Percentiles rank a stretch among this genome's conserved stretches.
These are phyloP conservation scores for Coemansia erecta DNA, from an alignment of 192 early-diverging fungal species.

Conservation along the genomic window DNA sequence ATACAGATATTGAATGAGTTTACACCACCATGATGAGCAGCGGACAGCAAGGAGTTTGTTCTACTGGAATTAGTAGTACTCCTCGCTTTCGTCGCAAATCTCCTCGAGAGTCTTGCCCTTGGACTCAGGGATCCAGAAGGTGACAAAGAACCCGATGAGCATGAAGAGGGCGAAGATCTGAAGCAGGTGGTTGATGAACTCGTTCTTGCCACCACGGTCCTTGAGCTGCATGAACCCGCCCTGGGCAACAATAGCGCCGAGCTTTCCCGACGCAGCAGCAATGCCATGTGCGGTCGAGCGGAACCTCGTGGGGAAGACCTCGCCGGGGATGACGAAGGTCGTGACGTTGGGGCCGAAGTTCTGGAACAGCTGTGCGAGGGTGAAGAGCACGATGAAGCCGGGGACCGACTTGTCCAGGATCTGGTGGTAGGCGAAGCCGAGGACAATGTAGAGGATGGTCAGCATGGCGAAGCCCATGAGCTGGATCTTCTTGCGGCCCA, in stretches of 20 bases:
- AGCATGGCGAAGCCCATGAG: constrained; percentile 82
- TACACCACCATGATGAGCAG: too few species aligned
- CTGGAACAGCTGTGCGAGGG: constrained; percentile 75
- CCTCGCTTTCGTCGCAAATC: constrained; percentile 46
- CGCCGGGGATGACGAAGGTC: constrained; percentile 81
- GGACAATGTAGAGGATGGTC: constrained; percentile 69
- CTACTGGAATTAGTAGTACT: constrained; percentile 25
- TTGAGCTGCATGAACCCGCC: constrained; percentile 69
- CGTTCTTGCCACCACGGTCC: constrained; percentile 66
- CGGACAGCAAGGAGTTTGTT: too few species aligned
- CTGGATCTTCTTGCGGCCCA: constrained; percentile 93
- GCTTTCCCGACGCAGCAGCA: constrained; percentile 74
- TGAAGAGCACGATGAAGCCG: constrained; percentile 66
- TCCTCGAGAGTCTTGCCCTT: constrained; percentile 55
- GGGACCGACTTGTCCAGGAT: constrained; percentile 59
- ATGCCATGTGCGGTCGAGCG: constrained; percentile 80
- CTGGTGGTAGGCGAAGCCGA: constrained; percentile 69
- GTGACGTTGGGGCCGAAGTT: constrained; percentile 97
- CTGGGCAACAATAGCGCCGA: constrained; percentile 75
- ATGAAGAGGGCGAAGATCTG: constrained; percentile 76
- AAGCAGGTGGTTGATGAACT: constrained; percentile 60
- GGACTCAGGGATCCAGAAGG: constrained; percentile 52
- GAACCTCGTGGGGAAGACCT: constrained; percentile 81
- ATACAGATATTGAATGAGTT: neutral
- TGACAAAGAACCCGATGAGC: constrained; percentile 63